Base-by-base conservation (phyloP, 1,284 basidiomycete genomes). In the Phellopilus nigrolimitatus region DNA sequence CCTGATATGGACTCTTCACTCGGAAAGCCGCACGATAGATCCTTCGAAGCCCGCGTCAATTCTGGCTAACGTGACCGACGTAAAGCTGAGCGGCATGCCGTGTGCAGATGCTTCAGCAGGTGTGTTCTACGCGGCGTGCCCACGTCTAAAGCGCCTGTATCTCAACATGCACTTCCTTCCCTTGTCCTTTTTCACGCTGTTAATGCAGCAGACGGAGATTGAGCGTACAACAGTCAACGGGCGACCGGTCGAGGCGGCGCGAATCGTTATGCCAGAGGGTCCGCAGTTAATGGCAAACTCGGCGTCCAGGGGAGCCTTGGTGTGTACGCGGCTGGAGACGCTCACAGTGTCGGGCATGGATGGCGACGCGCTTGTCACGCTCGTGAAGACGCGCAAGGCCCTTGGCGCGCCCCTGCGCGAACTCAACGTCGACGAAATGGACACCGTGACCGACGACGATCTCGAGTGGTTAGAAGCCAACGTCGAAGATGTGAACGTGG, bases 1-100 rank as follows among this genome's bases (percentile, higher is more conserved):
- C 63, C 17, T 66, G 66, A 2, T 60, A 83, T 25, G 67, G 75
- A 44, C 63, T 64, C 44, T 64, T 84, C 49, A 6, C 53, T 8
- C n/a, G 41, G 25, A 45, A 9, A 19, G n/a, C 34, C 31, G 31
- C 21, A 25, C 24, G 22, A 52, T 81, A 76, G 51, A 72, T 74
- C 54, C 55, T n/a, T 10, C 33, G 27, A 30, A 5, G 13, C 39
- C 47, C 1, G 27, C 13, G 10, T 43, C 46, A 12, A 49, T 49
- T 28, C 52, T 54, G 4, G 9, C 40, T 15, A 48, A 43, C 33
- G 17, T 54, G 15, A 39, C 46, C 3, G 46, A 49, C 4, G 15
- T 38, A n/a, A 49, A 43, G 13, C 24, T 54, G 5, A 25, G 24
- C 21, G 47, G 52, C 4, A 7, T 54, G 21, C 34, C 47, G 6